Percentiles rank a stretch among this genome's conserved stretches.
phyloP scores from a whole-genome alignment of 352 stramenopile species.

The Globisporangium acanthophoron region DNA sequence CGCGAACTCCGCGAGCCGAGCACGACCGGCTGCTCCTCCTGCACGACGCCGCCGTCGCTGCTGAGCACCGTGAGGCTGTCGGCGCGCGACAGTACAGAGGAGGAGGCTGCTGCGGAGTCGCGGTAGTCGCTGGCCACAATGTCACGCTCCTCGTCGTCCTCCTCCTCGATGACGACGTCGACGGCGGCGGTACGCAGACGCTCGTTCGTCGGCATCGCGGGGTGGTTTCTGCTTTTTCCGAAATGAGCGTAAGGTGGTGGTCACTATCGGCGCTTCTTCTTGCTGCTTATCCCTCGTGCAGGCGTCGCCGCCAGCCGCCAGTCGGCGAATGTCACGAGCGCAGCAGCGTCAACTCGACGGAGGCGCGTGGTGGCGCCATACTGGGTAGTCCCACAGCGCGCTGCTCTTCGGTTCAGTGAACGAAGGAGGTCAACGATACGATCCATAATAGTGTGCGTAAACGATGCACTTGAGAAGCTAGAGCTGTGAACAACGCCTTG shows the following conservation, averaged over 20 bases:
- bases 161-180: slow-evolving; percentile 4
- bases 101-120: neutral
- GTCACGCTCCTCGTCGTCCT: neutral
- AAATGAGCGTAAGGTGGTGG: too few relatives aligned
- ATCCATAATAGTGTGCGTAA: too few relatives aligned
- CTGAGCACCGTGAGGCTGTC: slow-evolving; percentile 9
- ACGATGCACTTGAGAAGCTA: too few relatives aligned
- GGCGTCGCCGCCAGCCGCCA: too few relatives aligned
- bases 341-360: neutral
- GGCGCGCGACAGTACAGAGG: neutral
- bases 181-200: neutral
- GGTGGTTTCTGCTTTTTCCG: neutral
- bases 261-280: too few relatives aligned
- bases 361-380: too few relatives aligned
- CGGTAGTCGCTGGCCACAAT: slow-evolving; percentile 10
- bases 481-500: too few relatives aligned
- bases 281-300: neutral
- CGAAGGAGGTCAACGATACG: too few relatives aligned
- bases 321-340: neutral
- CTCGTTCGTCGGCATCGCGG: neutral
- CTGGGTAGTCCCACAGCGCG: too few relatives aligned
- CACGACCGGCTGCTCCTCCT: slow-evolving; percentile 14
- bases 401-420: neutral
- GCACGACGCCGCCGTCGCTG: slow-evolving; percentile 14
- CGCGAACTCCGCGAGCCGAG: slow-evolving; percentile 9